These are phyloP conservation scores for Triangularia verruculosa DNA, from an alignment of 2,329 filamentous ascomycete genomes.

Conservation along the genomic window DNA sequence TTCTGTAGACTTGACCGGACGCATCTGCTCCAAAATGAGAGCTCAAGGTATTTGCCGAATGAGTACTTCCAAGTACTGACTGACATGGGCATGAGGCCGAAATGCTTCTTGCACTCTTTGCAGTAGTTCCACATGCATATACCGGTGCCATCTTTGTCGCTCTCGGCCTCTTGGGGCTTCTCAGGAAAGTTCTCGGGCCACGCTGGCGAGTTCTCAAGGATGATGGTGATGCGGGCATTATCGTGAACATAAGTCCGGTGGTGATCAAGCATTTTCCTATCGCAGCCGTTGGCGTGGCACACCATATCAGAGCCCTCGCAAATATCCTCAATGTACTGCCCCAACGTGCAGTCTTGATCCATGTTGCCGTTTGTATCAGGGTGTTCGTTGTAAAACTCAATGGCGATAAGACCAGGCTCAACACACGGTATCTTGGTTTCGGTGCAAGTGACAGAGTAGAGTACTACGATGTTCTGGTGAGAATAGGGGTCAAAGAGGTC, in stretches of 20 bases:
- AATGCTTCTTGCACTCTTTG: slow-evolving; percentile 87
- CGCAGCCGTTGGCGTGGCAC: slow-evolving; percentile 81
- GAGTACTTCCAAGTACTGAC: slow-evolving; percentile 97
- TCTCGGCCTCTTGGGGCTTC: slow-evolving; percentile 50
- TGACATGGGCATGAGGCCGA: slow-evolving; percentile 86
- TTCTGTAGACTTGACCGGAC: slow-evolving; percentile 70
- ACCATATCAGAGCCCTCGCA: slow-evolving; percentile 72
- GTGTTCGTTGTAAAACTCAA: slow-evolving; percentile 92
- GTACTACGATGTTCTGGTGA: slow-evolving; percentile 92
- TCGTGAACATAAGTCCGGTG: slow-evolving; percentile 97
- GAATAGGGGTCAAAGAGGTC: slow-evolving; percentile 92
- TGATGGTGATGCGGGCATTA: slow-evolving; percentile 86
- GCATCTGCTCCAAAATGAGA: slow-evolving; percentile 91
- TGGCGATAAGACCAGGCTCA: slow-evolving; percentile 83
- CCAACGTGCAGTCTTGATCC: slow-evolving; percentile 86
- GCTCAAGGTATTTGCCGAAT: slow-evolving; percentile 95
- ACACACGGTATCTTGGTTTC: slow-evolving; percentile 89
- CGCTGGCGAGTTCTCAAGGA: slow-evolving; percentile 64
- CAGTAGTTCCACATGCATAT: slow-evolving; percentile 99
- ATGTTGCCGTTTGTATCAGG: slow-evolving; percentile 59
- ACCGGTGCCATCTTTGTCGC: slow-evolving; percentile 39
- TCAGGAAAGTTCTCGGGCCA: slow-evolving; percentile 54
- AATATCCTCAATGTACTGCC: slow-evolving; percentile 91
- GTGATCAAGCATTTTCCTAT: slow-evolving; percentile 85
- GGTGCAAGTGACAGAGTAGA: slow-evolving; percentile 92